Base-by-base conservation (phyloP, 257 asterid genomes). In the Hygrophila difformis region DNA sequence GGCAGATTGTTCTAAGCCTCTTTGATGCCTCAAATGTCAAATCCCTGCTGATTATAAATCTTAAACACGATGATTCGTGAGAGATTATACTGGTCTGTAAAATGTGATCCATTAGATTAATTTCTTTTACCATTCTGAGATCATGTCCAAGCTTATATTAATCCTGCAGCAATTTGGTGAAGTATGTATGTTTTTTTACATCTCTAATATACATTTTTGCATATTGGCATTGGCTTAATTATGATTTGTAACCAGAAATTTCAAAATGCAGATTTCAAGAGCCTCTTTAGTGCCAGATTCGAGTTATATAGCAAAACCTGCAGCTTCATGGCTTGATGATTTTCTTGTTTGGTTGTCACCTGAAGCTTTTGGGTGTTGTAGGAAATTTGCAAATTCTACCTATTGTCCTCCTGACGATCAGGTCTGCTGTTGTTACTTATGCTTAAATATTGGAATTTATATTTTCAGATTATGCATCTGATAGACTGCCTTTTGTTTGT, bases 301-400 rank as follows among this genome's bases (percentile, higher is more conserved):
- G 23, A 89, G 98, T 62, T 79, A 89, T 57, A 89, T 89, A 57
- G 96, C 98, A 51, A 89, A 89, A 74, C 98, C 98, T 6, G 98
- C 98, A 46, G 98, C 98, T 49, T 89, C 98, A 24, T 89, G 98
- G 98, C 92, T 89, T 16, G 98, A 89, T 37, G 98, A 89, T 72
- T 89, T 77, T 75, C 94, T 89, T 26, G 98, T 89, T 64, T 89
- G 96, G 96, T 49, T 82, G 44, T 85, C 98, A 41, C 98, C 98
- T 14, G 96, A 89, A 73, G 98, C 98, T 21, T 89, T 89, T 61
- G 96, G 93, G 33, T 89, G 98, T 72, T 89, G 98, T 67, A 65
- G 98, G 59, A 89, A 89, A 75, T 89, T 74, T 76, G 73, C 85
- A 18, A 85, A 89, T 64, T 83, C 76, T 36, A 86, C 72, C 69